Evolutionary conservation across 208 protist genomes (phyloP).

Genomic region (Acanthamoeba rhysodes): DNA sequence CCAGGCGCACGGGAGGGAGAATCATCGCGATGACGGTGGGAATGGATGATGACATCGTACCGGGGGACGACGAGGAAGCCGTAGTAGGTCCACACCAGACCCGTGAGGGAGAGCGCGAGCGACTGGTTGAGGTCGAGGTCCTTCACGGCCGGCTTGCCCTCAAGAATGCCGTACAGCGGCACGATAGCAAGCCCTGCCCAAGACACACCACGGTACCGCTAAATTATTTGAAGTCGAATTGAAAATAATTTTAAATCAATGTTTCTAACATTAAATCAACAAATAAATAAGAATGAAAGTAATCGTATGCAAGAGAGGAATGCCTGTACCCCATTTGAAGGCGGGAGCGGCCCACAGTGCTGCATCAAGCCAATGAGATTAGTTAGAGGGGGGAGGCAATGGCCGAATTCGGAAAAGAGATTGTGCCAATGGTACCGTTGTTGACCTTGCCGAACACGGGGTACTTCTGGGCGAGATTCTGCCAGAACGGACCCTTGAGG

Average conservation of each 20-base stretch:
- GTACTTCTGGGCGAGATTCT: slow-evolving; percentile 23
- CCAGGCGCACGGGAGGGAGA: no score
- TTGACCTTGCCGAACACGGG: slow-evolving; percentile 8
- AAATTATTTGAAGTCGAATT: no score
- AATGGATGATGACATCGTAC: background rate
- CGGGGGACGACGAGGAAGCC: slow-evolving; percentile 50
- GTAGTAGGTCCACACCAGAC: slow-evolving; percentile 58
- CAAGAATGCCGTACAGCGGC: slow-evolving; percentile 24
- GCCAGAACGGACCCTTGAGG: slow-evolving; percentile 20
- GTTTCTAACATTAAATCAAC: no score
- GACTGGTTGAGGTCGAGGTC: slow-evolving; percentile 66
- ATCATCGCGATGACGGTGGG: no score
- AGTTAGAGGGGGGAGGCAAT: no score
- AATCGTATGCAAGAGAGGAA: no score
- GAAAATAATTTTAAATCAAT: background rate
- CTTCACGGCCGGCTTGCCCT: slow-evolving; percentile 19
- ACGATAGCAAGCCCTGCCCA: slow-evolving; percentile 22
- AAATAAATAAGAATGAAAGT: background rate
- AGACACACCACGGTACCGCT: background rate
- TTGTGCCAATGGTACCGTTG: slow-evolving; percentile 4
- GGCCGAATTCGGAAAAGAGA: background rate
- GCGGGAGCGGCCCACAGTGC: slow-evolving; percentile 28
- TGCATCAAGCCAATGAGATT: no score
- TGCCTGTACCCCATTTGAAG: slow-evolving; percentile 62
- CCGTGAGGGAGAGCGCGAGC: slow-evolving; percentile 9